Percentiles rank a stretch among this genome's conserved stretches.
These are phyloP conservation scores for Apiospora hydei DNA, from an alignment of 2,329 filamentous ascomycete species.

Conservation along the genomic window DNA sequence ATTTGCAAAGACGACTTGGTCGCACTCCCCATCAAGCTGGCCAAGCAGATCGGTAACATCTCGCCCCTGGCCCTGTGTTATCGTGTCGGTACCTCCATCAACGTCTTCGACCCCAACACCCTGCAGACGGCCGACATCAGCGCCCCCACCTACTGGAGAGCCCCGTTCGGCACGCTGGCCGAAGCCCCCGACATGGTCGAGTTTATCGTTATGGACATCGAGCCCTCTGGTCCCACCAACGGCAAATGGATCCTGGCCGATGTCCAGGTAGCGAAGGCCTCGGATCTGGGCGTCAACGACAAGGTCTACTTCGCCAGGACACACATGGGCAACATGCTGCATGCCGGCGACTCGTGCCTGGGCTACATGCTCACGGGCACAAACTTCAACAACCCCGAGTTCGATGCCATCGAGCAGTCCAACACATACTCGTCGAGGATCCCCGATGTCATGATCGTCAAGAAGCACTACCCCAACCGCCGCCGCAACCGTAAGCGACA, in stretches of 20 bases:
- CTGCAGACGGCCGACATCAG: conserved; percentile 90
- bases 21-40: conserved; percentile 88
- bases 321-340: conserved; percentile 84
- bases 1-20: conserved; percentile 98
- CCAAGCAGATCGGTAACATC: conserved; percentile 88
- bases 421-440: conserved; percentile 79
- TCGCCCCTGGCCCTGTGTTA: conserved; percentile 85
- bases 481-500: conserved; percentile 84
- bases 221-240: conserved; percentile 75
- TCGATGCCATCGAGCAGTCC: conserved; percentile 72
- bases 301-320: conserved; percentile 89
- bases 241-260: conserved; percentile 88
- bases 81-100: conserved; percentile 86
- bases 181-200: conserved; percentile 87
- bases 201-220: conserved; percentile 95
- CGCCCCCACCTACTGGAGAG: conserved; percentile 86
- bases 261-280: conserved; percentile 84
- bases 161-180: conserved; percentile 83
- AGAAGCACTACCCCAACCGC: conserved; percentile 88
- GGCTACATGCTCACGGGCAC: conserved; percentile 88
- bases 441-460: conserved; percentile 92
- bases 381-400: conserved; percentile 43
- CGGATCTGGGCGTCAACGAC: conserved; percentile 87
- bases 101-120: conserved; percentile 88
- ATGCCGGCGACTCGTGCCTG: conserved; percentile 90